Percentiles rank a stretch among this genome's conserved stretches.
Conservation (phyloP, 192 early-diverging fungal species). For the Gaertneriomyces sp. region DNA sequence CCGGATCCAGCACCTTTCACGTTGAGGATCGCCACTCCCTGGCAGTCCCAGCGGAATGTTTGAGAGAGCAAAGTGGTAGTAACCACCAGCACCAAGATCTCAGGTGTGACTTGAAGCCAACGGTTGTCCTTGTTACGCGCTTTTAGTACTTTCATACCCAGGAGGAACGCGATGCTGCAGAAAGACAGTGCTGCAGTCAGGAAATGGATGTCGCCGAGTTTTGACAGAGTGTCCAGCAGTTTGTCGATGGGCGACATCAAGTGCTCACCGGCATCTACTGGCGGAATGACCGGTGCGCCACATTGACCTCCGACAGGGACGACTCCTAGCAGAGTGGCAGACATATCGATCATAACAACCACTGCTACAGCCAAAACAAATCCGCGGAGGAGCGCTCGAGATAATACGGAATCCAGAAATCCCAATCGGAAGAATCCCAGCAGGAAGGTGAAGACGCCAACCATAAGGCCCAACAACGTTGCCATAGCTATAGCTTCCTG, state of each 20-base stretch:
- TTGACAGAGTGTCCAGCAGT: constrained; percentile 61
- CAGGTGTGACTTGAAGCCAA: constrained; percentile 79
- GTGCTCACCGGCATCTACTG: constrained; percentile 20
- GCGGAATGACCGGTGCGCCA: background rate
- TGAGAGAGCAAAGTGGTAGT: constrained; percentile 63
- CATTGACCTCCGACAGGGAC: constrained; percentile 18
- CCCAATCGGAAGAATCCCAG: constrained; percentile 95
- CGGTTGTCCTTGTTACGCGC: constrained; percentile 32
- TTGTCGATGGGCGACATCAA: constrained; percentile 78
- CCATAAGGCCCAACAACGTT: constrained; percentile 68
- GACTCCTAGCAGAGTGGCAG: constrained; percentile 70
- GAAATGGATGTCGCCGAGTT: constrained; percentile 63
- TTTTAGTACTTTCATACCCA: constrained; percentile 56
- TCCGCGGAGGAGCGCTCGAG: constrained; percentile 86
- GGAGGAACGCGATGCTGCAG: constrained; percentile 66
- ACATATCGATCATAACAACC: constrained; percentile 88
- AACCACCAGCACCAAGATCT: constrained; percentile 85
- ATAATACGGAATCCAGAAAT: constrained; percentile 96
- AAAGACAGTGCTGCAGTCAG: constrained; percentile 71
- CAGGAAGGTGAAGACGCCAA: constrained; percentile 90
- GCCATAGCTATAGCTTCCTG: constrained; percentile 52
- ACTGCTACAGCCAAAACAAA: constrained; percentile 93
- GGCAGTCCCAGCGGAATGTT: constrained; percentile 63
- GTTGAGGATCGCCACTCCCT: constrained; percentile 79
- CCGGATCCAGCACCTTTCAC: constrained; percentile 59